Evolutionary conservation across 2,329 filamentous ascomycete species (phyloP).

Genomic region (Fusarium caatingaense): DNA sequence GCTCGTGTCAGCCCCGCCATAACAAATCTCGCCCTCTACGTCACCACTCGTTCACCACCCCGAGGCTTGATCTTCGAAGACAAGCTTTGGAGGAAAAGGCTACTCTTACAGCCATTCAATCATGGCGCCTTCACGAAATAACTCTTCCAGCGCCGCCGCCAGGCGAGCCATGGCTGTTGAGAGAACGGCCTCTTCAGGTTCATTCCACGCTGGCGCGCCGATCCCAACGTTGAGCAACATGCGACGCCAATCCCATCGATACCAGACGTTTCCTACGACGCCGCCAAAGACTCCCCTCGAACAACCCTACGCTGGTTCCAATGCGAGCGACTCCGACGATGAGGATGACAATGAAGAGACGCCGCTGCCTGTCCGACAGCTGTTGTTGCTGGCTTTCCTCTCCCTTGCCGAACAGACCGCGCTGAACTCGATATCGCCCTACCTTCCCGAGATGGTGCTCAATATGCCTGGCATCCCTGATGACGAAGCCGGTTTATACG

Average conservation of each 20-base stretch:
- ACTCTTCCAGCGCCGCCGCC: slow-evolving; percentile 11
- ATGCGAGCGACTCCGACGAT: slow-evolving; percentile 44
- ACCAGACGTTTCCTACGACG: slow-evolving; percentile 83
- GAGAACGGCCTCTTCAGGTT: slow-evolving; percentile 55
- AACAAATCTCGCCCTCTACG: slow-evolving; percentile 32
- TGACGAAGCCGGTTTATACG: slow-evolving; percentile 82
- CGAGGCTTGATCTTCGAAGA: slow-evolving; percentile 13
- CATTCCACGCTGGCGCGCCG: slow-evolving; percentile 64
- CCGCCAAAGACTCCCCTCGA: slow-evolving; percentile 75
- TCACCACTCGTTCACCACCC: slow-evolving; percentile 24
- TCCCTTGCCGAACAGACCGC: slow-evolving; percentile 95
- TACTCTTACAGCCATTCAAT: neutral
- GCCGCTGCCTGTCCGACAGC: slow-evolving; percentile 84
- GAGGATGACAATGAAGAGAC: slow-evolving; percentile 66
- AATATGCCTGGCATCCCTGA: slow-evolving; percentile 83
- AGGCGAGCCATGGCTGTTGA: slow-evolving; percentile 17
- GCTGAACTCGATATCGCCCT: slow-evolving; percentile 94
- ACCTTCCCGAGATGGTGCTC: slow-evolving; percentile 91
- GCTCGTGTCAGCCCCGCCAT: slow-evolving; percentile 39
- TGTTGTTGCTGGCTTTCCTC: slow-evolving; percentile 86
- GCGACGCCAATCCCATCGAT: slow-evolving; percentile 66
- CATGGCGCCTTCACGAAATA: slow-evolving; percentile 39
- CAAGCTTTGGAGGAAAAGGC: slow-evolving; percentile 16
- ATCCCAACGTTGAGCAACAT: slow-evolving; percentile 54
- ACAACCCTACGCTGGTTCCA: slow-evolving; percentile 51